Conservation (phyloP, 2,329 filamentous ascomycete genomes). For the Neofusicoccum parvum region DNA sequence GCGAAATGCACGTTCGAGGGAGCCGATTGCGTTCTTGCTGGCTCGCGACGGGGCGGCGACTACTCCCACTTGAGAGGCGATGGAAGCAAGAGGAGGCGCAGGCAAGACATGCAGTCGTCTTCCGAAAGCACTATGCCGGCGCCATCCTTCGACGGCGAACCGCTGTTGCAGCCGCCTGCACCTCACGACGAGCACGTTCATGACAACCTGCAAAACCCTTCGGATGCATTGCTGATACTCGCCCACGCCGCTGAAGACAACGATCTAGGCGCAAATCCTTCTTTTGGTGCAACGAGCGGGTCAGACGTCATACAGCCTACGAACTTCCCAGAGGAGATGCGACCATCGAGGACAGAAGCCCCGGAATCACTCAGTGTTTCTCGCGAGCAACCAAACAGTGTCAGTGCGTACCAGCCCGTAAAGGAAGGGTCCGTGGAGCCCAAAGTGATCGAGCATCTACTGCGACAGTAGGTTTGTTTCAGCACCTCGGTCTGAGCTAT, state of each 20-base stretch:
- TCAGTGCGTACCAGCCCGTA: not conserved
- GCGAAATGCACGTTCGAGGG: constrained; percentile 21
- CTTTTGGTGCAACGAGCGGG: not conserved
- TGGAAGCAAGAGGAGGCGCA: not conserved
- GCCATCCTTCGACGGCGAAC: not conserved
- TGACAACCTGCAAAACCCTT: constrained; percentile 16
- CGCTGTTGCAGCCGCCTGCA: not conserved
- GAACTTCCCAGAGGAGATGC: not conserved
- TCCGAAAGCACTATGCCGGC: too few relatives aligned
- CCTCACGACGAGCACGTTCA: not conserved
- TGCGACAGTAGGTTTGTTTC: not conserved
- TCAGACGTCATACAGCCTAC: not conserved
- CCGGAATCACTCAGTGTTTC: not conserved
- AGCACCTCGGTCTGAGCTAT: not conserved
- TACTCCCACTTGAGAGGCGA: constrained; percentile 14
- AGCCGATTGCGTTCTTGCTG: constrained; percentile 13
- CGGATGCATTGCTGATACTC: constrained; percentile 18
- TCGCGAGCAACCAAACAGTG: too few relatives aligned
- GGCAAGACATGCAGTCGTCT: not conserved
- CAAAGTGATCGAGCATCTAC: not conserved
- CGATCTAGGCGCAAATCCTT: too few relatives aligned
- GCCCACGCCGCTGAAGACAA: constrained; percentile 21
- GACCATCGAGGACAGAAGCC: not conserved
- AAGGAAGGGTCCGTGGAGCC: not conserved
- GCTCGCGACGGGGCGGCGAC: constrained; percentile 17